A percentile compares a stretch with the other conserved stretches of the same genome.
Evolutionary conservation across 495 filamentous ascomycete genomes (phyloP).

Genomic region (Penicillium macrosclerotiorum): DNA sequence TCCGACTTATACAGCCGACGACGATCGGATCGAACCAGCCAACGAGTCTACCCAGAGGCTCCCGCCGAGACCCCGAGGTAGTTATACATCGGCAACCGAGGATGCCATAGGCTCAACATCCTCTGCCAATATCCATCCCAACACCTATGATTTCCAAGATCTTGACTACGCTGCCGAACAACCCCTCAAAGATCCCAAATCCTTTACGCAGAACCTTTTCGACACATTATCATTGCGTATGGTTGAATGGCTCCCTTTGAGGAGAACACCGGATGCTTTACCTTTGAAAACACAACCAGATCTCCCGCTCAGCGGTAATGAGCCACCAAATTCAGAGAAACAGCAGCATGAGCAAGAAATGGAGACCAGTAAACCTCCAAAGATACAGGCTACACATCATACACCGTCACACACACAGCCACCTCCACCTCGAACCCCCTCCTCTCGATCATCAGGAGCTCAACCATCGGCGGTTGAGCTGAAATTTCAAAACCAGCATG

Average conservation of each 20-base stretch:
- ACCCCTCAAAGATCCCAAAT: slow-evolving; percentile 71
- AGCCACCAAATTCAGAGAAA: slow-evolving; percentile 15
- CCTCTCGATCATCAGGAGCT: slow-evolving; percentile 23
- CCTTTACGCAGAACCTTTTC: slow-evolving; percentile 80
- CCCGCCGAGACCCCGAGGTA: no score
- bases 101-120: background rate
- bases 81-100: background rate
- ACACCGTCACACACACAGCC: background rate
- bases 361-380: slow-evolving; percentile 8
- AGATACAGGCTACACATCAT: slow-evolving; percentile 3
- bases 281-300: slow-evolving; percentile 9
- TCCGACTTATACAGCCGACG: no score
- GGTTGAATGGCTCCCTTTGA: slow-evolving; percentile 72
- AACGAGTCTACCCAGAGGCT: no score
- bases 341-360: slow-evolving; percentile 4
- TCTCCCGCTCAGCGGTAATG: background rate
- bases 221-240: slow-evolving; percentile 74
- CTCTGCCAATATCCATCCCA: slow-evolving; percentile 1
- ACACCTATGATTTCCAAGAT: slow-evolving; percentile 15
- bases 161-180: slow-evolving; percentile 40
- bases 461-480: slow-evolving; percentile 36
- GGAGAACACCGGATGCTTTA: slow-evolving; percentile 28
- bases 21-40: no score
- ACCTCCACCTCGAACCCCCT: slow-evolving; percentile 32
- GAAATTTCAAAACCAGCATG: slow-evolving; percentile 36